Evolutionary conservation across 1,284 basidiomycete genomes (phyloP).

Genomic region (Ganoderma boninense): DNA sequence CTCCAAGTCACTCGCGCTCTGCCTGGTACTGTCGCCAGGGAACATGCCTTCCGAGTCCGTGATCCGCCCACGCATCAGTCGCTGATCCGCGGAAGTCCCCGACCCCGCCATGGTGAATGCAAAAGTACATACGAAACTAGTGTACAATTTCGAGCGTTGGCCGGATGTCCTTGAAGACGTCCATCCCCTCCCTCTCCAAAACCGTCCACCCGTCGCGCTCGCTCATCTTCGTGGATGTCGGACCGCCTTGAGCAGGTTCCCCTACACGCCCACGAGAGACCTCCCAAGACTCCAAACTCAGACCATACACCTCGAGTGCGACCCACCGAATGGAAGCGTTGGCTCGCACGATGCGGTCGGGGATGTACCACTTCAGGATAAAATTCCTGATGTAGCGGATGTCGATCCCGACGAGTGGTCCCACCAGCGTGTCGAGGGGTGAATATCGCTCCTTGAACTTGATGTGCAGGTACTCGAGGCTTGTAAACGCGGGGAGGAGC

Average conservation of each 20-base stretch:
- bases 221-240: neutral
- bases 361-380: neutral
- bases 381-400: neutral
- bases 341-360: neutral
- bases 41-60: too few species aligned
- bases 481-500: neutral
- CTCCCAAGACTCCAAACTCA: neutral
- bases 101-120: too few species aligned
- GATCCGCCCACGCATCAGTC: too few species aligned
- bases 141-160: neutral
- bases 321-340: neutral
- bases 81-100: too few species aligned
- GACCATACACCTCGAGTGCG: neutral
- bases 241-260: neutral
- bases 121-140: neutral
- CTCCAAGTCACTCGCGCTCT: too few species aligned
- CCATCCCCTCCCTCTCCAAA: neutral
- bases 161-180: neutral
- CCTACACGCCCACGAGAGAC: neutral
- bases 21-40: too few species aligned
- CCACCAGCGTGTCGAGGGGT: neutral
- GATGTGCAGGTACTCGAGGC: neutral
- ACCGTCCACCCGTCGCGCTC: neutral
- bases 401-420: neutral
- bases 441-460: neutral